Percentiles rank a stretch among this genome's conserved stretches.
These are phyloP conservation scores for Crataegus laevigata DNA, from an alignment of 306 rosid genomes.

Conservation along the genomic window DNA sequence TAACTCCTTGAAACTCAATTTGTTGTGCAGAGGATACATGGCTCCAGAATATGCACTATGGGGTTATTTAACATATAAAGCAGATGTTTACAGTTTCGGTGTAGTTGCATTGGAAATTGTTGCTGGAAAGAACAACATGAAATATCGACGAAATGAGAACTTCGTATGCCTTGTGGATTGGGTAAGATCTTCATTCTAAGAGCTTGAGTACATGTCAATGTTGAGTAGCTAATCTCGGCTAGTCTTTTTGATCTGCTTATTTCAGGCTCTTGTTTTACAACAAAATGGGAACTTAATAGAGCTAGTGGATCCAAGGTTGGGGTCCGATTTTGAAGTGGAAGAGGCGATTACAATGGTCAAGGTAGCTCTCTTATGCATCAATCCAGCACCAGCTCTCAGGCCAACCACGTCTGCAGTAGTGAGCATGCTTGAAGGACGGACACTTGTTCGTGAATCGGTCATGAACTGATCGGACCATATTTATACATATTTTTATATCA, in stretches of 20 bases:
- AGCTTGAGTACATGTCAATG: no score
- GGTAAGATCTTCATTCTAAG: neutral
- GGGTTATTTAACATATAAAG: constrained; percentile 14
- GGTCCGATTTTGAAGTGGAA: neutral
- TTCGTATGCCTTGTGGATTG: constrained; percentile 20
- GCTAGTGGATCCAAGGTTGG: constrained; percentile 5
- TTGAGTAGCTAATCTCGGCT: no score
- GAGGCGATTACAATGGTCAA: neutral
- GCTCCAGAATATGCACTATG: constrained; percentile 21
- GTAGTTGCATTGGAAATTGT: constrained; percentile 12
- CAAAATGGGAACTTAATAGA: neutral
- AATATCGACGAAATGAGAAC: constrained; percentile 1
- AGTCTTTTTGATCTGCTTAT: neutral
- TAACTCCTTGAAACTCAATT: no score
- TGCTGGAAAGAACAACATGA: constrained; percentile 14
- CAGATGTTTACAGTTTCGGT: constrained; percentile 19
- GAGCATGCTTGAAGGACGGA: constrained; percentile 11
- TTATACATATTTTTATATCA: no score
- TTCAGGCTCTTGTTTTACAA: constrained; percentile 18
- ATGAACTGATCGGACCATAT: no score
- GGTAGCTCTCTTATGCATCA: constrained; percentile 14
- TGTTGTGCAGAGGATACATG: constrained; percentile 13
- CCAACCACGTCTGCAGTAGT: constrained; percentile 5
- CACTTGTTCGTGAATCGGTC: neutral
- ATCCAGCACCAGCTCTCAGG: constrained; percentile 3